These are phyloP conservation scores for Leccinum arenicola DNA, from an alignment of 768 basidiomycete genomes.

Conservation along the genomic window DNA sequence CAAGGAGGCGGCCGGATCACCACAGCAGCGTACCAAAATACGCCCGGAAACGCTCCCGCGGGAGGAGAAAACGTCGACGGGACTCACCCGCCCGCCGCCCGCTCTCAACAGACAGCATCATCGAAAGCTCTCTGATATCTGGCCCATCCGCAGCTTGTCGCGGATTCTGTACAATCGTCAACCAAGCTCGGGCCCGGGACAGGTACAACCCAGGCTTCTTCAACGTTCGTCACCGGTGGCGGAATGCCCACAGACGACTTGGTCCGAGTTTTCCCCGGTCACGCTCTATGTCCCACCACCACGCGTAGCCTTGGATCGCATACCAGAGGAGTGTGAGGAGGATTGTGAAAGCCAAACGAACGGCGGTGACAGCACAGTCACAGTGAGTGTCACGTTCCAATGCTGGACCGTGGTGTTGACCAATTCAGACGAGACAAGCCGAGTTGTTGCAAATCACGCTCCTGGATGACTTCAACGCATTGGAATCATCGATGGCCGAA, in stretches of 20 bases:
- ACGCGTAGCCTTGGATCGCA: conserved; percentile 22
- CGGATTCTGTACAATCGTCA: conserved; percentile 7
- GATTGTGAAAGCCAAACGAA: conserved; percentile 21
- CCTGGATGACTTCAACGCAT: neutral
- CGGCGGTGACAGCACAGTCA: conserved; percentile 9
- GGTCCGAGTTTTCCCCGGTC: conserved; percentile 29
- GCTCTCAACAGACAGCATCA: conserved; percentile 11
- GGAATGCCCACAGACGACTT: conserved; percentile 22
- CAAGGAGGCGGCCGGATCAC: neutral
- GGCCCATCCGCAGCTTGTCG: conserved; percentile 23
- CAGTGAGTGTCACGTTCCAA: conserved; percentile 13
- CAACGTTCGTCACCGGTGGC: neutral
- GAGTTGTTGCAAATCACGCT: neutral
- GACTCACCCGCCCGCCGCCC: conserved; percentile 16
- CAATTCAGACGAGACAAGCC: neutral
- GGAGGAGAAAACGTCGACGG: conserved; percentile 13
- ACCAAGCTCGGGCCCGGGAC: conserved; percentile 1
- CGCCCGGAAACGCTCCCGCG: conserved; percentile 6
- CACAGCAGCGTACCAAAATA: neutral
- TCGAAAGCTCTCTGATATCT: conserved; percentile 16
- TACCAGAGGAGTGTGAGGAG: conserved; percentile 31
- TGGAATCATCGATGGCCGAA: neutral
- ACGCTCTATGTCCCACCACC: conserved; percentile 17
- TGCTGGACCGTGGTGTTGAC: conserved; percentile 2
- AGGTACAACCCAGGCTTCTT: neutral